Percentiles rank a stretch among this genome's conserved stretches.
Conservation (phyloP, 2,329 filamentous ascomycete species). For the Botrytis squamosa region DNA sequence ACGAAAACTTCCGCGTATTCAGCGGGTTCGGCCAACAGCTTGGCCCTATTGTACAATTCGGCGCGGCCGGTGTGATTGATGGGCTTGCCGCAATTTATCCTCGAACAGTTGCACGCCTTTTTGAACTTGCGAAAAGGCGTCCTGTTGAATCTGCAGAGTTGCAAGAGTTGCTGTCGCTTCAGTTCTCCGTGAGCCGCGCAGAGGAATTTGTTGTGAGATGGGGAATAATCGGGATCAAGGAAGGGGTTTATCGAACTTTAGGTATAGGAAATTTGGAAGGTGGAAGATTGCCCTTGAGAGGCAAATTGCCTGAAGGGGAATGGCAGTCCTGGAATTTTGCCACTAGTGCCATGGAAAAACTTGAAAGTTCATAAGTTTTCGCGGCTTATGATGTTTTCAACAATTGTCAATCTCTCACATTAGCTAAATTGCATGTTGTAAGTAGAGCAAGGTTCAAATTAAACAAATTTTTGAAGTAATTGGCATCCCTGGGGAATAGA, state of each 20-base stretch:
- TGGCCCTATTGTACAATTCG: conserved; percentile 15
- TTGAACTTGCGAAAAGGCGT: conserved; percentile 45
- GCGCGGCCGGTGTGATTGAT: conserved; percentile 52
- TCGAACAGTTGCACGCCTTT: conserved; percentile 55
- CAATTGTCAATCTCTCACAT: background rate
- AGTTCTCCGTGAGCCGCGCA: conserved; percentile 58
- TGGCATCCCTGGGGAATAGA: background rate
- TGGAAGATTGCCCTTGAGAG: conserved; percentile 55
- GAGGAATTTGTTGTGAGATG: conserved; percentile 59
- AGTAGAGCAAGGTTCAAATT: background rate
- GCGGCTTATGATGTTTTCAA: background rate
- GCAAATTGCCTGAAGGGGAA: conserved; percentile 53
- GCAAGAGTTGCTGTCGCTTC: conserved; percentile 48
- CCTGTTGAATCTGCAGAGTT: conserved; percentile 43
- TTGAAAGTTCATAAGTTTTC: conserved; percentile 1
- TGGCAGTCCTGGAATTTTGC: conserved; percentile 39
- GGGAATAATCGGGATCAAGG: conserved; percentile 58
- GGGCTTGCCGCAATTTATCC: conserved; percentile 64
- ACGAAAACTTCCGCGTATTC: conserved; percentile 56
- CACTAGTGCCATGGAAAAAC: background rate
- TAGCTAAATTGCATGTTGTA: background rate
- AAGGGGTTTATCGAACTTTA: conserved; percentile 55
- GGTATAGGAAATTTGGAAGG: conserved; percentile 57
- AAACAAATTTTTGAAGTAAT: background rate
- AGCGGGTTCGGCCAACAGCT: conserved; percentile 42